These are phyloP conservation scores for Nicotiana obtusifolia DNA, from an alignment of 257 asterid species.

Conservation along the genomic window DNA sequence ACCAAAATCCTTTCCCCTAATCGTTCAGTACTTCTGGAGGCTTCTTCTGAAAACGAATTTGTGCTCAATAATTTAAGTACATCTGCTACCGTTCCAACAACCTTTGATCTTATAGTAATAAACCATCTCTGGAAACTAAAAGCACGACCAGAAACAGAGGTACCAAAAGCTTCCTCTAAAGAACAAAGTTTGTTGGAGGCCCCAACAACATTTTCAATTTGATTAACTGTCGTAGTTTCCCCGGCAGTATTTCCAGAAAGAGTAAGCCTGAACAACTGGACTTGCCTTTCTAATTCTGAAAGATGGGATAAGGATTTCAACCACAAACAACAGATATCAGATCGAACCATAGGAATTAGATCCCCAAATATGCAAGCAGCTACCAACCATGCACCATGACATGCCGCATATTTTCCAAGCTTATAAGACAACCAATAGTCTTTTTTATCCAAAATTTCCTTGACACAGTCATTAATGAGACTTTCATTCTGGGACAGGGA, in stretches of 20 bases:
- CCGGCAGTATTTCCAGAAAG: slow-evolving; percentile 17
- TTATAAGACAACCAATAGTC: slow-evolving; percentile 62
- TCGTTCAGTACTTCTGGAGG: slow-evolving; percentile 20
- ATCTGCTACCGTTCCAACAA: slow-evolving; percentile 39
- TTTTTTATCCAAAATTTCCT: slow-evolving; percentile 35
- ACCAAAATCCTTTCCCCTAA: slow-evolving; percentile 18
- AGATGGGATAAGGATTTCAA: slow-evolving; percentile 54
- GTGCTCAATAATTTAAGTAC: slow-evolving; percentile 32
- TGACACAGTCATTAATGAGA: slow-evolving; percentile 36
- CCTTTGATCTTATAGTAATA: slow-evolving; percentile 50
- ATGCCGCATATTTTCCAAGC: slow-evolving; percentile 68
- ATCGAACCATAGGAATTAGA: slow-evolving; percentile 37
- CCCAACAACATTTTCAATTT: slow-evolving; percentile 34
- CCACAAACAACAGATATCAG: slow-evolving; percentile 57
- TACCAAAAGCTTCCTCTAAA: slow-evolving; percentile 39
- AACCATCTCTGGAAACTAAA: slow-evolving; percentile 74
- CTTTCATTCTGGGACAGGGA: slow-evolving; percentile 35
- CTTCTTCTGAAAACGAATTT: slow-evolving; percentile 25
- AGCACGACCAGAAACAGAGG: slow-evolving; percentile 30
- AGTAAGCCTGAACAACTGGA: slow-evolving; percentile 30
- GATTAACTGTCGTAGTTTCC: slow-evolving; percentile 17
- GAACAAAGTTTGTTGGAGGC: slow-evolving; percentile 35
- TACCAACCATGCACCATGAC: slow-evolving; percentile 77
- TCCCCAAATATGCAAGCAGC: slow-evolving; percentile 68
- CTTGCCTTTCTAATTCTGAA: slow-evolving; percentile 54